These are phyloP conservation scores for Metrosideros polymorpha DNA, from an alignment of 441 rosid genomes.

Conservation along the genomic window DNA sequence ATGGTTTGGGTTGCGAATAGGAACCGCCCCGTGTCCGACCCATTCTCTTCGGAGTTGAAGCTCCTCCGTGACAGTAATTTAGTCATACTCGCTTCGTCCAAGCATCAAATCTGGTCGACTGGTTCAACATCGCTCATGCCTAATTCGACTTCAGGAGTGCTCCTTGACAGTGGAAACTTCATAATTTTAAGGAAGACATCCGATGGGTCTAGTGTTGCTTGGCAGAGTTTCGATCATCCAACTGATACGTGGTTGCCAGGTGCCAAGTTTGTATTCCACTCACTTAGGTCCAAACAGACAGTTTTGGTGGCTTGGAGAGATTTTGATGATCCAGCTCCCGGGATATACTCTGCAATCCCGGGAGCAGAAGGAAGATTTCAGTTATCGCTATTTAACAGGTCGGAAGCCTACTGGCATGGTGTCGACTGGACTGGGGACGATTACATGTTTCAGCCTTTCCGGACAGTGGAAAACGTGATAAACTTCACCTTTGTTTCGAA, in stretches of 20 bases:
- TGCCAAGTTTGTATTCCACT: constrained; percentile 7
- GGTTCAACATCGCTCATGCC: background rate
- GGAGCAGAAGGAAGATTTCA: background rate
- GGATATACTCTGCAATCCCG: background rate
- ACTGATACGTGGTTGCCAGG: constrained; percentile 12
- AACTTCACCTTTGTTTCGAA: constrained; percentile 2
- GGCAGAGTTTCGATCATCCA: constrained; percentile 11
- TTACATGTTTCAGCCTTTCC: background rate
- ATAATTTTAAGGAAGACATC: constrained; percentile 3
- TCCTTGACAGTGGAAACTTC: constrained; percentile 16
- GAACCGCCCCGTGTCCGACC: background rate
- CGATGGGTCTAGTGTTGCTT: background rate
- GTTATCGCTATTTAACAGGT: background rate
- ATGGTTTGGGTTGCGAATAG: constrained; percentile 17
- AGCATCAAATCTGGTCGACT: background rate
- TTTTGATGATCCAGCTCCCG: constrained; percentile 9
- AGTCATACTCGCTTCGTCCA: background rate
- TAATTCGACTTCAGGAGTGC: constrained; percentile 4
- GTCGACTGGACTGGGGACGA: constrained; percentile 4
- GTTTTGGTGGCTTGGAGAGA: constrained; percentile 1
- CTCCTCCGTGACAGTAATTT: constrained; percentile 7
- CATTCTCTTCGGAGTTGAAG: background rate
- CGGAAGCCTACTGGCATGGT: background rate
- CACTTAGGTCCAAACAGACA: background rate
- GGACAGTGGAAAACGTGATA: background rate